phyloP scores from a whole-genome alignment of 2,329 filamentous ascomycete genomes.

The Colletotrichum sojae region DNA sequence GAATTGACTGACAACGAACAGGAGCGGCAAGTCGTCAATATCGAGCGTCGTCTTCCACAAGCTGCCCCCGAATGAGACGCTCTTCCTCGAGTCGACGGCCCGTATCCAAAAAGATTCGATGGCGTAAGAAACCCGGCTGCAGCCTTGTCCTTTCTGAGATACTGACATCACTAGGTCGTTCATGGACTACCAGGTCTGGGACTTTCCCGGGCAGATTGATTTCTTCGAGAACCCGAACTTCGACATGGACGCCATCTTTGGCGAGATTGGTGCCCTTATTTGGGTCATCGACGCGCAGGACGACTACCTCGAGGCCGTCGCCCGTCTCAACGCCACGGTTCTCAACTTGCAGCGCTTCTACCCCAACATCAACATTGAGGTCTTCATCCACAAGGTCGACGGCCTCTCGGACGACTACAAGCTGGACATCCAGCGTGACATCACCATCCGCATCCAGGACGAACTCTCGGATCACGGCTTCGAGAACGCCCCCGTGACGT shows the following conservation, averaged over 20 bases:
- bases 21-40: slow-evolving; percentile 98
- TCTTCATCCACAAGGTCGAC: slow-evolving; percentile 99
- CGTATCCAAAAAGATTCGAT: slow-evolving; percentile 95
- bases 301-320: slow-evolving; percentile 94
- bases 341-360: slow-evolving; percentile 90
- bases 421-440: slow-evolving; percentile 95
- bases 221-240: slow-evolving; percentile 89
- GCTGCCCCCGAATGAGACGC: slow-evolving; percentile 92
- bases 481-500: slow-evolving; percentile 93
- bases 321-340: slow-evolving; percentile 89
- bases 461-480: slow-evolving; percentile 94
- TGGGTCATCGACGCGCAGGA: slow-evolving; percentile 99
- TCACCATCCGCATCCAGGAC: slow-evolving; percentile 95
- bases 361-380: slow-evolving; percentile 95
- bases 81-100: slow-evolving; percentile 96
- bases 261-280: slow-evolving; percentile 92
- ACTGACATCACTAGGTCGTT: slow-evolving; percentile 77
- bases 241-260: slow-evolving; percentile 94
- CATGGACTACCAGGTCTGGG: slow-evolving; percentile 99
- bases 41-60: slow-evolving; percentile 99
- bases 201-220: slow-evolving; percentile 95
- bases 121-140: slow-evolving; percentile 73
- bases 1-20: slow-evolving; percentile 53
- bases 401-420: slow-evolving; percentile 98
- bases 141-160: not conserved